Evolutionary conservation across 1,139 yeast genomes (phyloP), one percentile per base, ranked within the genome.

Genomic region (Taphrina confusa): DNA sequence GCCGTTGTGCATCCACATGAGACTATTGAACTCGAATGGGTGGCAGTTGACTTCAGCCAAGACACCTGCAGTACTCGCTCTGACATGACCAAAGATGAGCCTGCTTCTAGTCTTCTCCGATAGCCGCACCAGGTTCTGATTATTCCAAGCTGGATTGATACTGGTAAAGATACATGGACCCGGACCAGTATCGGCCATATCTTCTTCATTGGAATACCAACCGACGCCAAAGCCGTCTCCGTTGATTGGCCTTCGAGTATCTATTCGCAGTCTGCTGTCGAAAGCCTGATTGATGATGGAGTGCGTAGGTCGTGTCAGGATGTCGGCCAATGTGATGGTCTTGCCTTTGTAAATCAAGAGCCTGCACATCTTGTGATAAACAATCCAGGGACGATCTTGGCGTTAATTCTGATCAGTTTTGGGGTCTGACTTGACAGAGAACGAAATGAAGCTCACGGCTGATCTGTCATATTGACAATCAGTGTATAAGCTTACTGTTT

Each of bases 151-250:
- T 3, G 77, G 96, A 0, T 97, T 92, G 58, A 90, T 91, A 18
- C 97, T 97, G 68, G 89, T 85, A 75, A 87, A 92, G 1, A 90
- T 80, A 70, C 95, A 87, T 23, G 94, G 92, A 0, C 86, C 86
- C 49, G 78, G 78, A 39, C 75, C 79, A 8, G 80, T 73, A 60
- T 80, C 83, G 1, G 75, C 74, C 52, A 82, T 86, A 22, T 68
- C 67, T 5, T 84, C 75, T n/a, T 40, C 57, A n/a, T 50, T 25
- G 1, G 87, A 80, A 70, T 92, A 92, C 74, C 92, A 92, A 0
- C 97, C 97, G 6, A 92, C 95, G 0, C 98, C 98, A 72, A 92
- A 92, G 1, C 98, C 98, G 72, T 92, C 98, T 42, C 98, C 98
- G 71, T 92, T 92, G 66, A 92, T 89, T 2, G 98, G 97, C 61